Evolutionary conservation across 2,329 filamentous ascomycete species (phyloP).

Genomic region (Neoarthrinium moseri): DNA sequence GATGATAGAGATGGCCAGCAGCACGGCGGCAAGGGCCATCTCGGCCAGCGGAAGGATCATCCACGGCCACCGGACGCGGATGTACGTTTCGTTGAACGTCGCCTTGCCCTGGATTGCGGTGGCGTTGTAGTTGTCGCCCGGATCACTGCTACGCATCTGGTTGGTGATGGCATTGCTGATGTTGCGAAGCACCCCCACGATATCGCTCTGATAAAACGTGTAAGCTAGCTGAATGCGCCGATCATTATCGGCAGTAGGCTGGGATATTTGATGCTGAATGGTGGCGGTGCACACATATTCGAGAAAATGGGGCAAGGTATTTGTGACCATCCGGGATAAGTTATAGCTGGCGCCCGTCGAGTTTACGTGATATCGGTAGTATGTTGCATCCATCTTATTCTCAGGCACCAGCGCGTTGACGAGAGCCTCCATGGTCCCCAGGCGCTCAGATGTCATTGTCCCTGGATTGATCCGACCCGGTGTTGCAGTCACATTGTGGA

Average conservation of each 20-base stretch:
- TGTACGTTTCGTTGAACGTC: constrained; percentile 22
- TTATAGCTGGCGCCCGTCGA: constrained; percentile 9
- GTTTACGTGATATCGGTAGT: constrained; percentile 6
- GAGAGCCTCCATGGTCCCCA: not conserved
- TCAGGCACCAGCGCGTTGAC: not conserved
- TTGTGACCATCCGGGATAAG: constrained; percentile 3
- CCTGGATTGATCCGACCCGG: constrained; percentile 5
- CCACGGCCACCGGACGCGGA: constrained; percentile 30
- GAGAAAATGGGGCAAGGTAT: constrained; percentile 8
- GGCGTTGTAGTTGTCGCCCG: constrained; percentile 15
- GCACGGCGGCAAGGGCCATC: constrained; percentile 15
- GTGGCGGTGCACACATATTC: constrained; percentile 1
- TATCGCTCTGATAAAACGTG: constrained; percentile 10
- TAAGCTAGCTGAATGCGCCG: not conserved
- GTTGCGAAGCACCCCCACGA: constrained; percentile 10
- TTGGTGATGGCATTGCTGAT: constrained; percentile 13
- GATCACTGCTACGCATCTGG: constrained; percentile 14
- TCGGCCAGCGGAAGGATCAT: constrained; percentile 22
- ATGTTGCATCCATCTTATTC: not conserved
- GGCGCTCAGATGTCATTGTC: not conserved
- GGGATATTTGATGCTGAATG: constrained; percentile 6
- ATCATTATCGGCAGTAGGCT: not conserved
- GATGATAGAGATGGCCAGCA: constrained; percentile 16
- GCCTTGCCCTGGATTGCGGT: constrained; percentile 16
- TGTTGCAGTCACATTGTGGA: constrained; percentile 8